These are phyloP conservation scores for Sclerotinia sclerotiorum DNA, from an alignment of 2,329 filamentous ascomycete genomes.

Conservation along the genomic window DNA sequence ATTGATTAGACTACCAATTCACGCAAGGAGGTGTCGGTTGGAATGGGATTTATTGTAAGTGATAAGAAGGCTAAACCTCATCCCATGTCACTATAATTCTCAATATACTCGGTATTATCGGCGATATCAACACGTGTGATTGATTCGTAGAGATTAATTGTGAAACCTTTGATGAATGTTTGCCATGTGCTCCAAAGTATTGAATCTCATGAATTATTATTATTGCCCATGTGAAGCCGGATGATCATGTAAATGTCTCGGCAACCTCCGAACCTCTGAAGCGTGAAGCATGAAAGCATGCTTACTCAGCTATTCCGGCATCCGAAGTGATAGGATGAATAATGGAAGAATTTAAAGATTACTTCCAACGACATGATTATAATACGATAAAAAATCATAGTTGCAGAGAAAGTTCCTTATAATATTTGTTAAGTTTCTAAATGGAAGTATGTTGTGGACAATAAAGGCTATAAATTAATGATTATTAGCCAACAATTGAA, in stretches of 20 bases:
- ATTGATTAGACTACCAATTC: background rate
- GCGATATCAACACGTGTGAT: conserved; percentile 23
- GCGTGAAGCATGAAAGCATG: background rate
- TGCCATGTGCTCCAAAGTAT: conserved; percentile 21
- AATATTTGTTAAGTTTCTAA: background rate
- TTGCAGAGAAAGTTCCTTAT: background rate
- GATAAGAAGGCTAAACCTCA: conserved; percentile 3
- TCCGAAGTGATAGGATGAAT: background rate
- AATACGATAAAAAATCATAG: background rate
- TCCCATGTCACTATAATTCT: conserved; percentile 7
- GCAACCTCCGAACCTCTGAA: background rate
- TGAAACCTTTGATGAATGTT: conserved; percentile 24
- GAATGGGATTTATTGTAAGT: conserved; percentile 7
- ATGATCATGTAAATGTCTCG: conserved; percentile 15
- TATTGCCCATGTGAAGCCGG: conserved; percentile 5
- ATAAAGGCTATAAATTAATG: background rate
- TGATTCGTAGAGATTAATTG: conserved; percentile 12
- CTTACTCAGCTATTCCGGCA: background rate
- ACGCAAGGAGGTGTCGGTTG: conserved; percentile 20
- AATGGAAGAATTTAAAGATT: no score
- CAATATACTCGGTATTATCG: conserved; percentile 1
- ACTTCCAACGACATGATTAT: no score
- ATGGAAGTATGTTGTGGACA: no score
- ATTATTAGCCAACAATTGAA: background rate
- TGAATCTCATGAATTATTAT: conserved; percentile 6